phyloP scores from a whole-genome alignment of 306 rosid species.

The Cucumis hystrix region DNA sequence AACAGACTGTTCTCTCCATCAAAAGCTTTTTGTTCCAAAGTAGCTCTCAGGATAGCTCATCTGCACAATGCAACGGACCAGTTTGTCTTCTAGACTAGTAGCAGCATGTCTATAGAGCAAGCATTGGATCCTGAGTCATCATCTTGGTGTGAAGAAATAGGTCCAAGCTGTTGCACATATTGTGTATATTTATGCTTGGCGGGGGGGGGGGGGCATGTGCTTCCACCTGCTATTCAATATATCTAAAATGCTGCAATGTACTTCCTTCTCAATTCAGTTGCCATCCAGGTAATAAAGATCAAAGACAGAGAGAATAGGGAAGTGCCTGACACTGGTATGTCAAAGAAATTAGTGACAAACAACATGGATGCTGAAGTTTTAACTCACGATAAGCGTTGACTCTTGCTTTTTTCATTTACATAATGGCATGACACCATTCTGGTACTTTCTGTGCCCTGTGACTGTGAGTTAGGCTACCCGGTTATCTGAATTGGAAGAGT shows the following conservation, averaged over 20 bases:
- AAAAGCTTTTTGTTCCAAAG: constrained; percentile 14
- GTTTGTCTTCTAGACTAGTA: constrained; percentile 16
- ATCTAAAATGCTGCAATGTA: neutral
- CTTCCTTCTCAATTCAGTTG: neutral
- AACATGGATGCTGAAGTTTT: constrained; percentile 47
- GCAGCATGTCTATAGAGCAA: constrained; percentile 13
- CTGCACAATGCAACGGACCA: constrained; percentile 7
- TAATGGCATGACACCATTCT: constrained; percentile 27
- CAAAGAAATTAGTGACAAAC: neutral
- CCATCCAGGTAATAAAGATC: neutral
- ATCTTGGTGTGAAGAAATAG: constrained; percentile 37
- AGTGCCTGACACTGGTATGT: neutral
- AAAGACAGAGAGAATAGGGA: neutral
- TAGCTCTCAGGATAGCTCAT: constrained; percentile 21
- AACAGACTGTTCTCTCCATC: constrained; percentile 21
- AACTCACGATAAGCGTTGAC: constrained; percentile 70
- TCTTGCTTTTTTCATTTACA: constrained; percentile 47
- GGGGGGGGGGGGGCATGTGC: too few species aligned
- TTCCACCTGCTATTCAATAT: neutral
- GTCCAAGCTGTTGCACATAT: constrained; percentile 13
- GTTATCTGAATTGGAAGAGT: constrained; percentile 58
- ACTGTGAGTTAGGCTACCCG: constrained; percentile 19
- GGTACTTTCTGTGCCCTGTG: constrained; percentile 22
- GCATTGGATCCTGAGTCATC: constrained; percentile 21
- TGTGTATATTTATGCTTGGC: neutral